Percentiles rank a stretch among this genome's conserved stretches.
phyloP scores from a whole-genome alignment of 139 green algal genomes.

The Chlorella ohadii region DNA sequence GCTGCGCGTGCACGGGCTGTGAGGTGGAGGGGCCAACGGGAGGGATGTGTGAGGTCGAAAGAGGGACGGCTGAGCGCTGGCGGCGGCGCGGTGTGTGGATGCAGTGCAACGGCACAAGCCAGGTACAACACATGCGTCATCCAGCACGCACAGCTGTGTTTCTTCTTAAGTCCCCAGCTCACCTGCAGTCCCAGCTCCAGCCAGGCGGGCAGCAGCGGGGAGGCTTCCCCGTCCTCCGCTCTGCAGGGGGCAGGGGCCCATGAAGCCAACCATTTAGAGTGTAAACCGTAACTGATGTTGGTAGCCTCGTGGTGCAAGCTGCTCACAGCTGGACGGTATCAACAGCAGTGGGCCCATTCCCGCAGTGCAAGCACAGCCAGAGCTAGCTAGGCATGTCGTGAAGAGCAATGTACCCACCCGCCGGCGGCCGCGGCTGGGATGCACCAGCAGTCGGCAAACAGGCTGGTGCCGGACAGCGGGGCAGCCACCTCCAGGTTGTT shows the following conservation, averaged over 20 bases:
- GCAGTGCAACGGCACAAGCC: background rate
- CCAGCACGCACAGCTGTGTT: too few relatives aligned
- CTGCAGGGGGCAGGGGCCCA: background rate
- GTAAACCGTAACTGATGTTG: too few relatives aligned
- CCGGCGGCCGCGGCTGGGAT: slow-evolving; percentile 13
- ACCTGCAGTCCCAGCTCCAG: slow-evolving; percentile 76
- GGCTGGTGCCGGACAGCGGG: slow-evolving; percentile 19
- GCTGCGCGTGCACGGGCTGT: slow-evolving; percentile 25
- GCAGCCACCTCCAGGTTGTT: slow-evolving; percentile 13
- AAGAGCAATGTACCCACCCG: background rate
- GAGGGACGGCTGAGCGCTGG: too few relatives aligned
- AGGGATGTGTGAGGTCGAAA: background rate
- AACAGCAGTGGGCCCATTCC: too few relatives aligned
- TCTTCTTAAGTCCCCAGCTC: background rate
- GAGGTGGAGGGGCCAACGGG: background rate
- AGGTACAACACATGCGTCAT: too few relatives aligned
- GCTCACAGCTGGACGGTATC: too few relatives aligned
- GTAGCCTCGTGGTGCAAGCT: too few relatives aligned
- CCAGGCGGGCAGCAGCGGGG: slow-evolving; percentile 78
- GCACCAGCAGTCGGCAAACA: slow-evolving; percentile 31
- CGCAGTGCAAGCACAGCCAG: too few relatives aligned
- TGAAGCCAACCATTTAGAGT: too few relatives aligned
- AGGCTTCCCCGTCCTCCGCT: slow-evolving; percentile 54
- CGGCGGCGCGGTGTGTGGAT: too few relatives aligned
- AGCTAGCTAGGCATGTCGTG: too few relatives aligned